Evolutionary conservation across 148 eudicot species (phyloP).

Genomic region (Amaranthus cruentus): DNA sequence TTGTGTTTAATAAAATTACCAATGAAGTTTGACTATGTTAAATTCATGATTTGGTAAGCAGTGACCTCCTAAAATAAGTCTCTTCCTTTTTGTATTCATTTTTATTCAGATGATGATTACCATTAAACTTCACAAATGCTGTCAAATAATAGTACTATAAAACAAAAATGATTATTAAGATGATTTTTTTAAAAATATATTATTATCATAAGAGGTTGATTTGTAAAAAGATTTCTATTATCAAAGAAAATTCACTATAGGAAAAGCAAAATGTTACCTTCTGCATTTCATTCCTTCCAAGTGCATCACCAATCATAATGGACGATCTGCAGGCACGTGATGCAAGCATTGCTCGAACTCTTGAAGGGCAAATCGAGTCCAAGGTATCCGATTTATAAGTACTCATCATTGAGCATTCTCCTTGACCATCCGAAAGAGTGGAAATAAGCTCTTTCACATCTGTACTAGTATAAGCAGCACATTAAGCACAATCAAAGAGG

Average conservation of each 20-base stretch:
- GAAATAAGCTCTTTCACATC: slow-evolving; percentile 95
- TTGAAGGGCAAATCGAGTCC: slow-evolving; percentile 87
- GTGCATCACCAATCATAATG: slow-evolving; percentile 88
- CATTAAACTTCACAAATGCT: too few species aligned
- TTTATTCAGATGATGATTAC: too few species aligned
- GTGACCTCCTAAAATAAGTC: too few species aligned
- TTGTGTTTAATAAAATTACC: too few species aligned
- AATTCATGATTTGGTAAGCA: too few species aligned
- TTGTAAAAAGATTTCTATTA: too few species aligned
- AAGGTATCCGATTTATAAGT: slow-evolving; percentile 71
- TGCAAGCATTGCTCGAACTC: slow-evolving; percentile 94
- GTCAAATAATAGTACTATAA: too few species aligned
- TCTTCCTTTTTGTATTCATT: too few species aligned
- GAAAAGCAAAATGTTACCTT: slow-evolving; percentile 46
- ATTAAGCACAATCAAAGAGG: background rate
- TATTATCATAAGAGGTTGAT: too few species aligned
- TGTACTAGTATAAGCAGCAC: slow-evolving; percentile 28
- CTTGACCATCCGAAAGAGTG: slow-evolving; percentile 77
- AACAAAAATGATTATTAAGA: too few species aligned
- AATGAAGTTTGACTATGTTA: too few species aligned
- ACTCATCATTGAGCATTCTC: slow-evolving; percentile 71
- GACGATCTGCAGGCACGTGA: slow-evolving; percentile 98
- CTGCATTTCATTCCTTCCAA: slow-evolving; percentile 89
- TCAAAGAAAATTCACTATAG: background rate
- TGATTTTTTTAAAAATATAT: too few species aligned